Conservation (phyloP, 192 early-diverging fungal species). For the Backusella luteola region DNA sequence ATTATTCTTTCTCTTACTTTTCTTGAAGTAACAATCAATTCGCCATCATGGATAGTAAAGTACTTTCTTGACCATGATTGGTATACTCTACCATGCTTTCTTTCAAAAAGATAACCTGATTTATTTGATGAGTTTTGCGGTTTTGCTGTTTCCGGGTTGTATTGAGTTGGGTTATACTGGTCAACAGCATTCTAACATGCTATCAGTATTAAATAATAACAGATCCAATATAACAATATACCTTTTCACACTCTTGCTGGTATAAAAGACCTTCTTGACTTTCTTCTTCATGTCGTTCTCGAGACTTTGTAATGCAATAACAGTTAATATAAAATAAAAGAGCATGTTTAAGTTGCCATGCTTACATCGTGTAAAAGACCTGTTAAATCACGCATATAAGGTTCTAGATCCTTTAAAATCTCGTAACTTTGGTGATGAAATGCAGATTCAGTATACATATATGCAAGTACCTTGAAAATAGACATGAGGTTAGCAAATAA, state of each 20-base stretch:
- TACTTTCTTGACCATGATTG: conserved; percentile 79
- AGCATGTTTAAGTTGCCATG: neutral
- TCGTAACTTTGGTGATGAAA: conserved; percentile 85
- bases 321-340: no score
- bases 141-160: neutral
- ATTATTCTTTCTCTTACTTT: conserved; percentile 27
- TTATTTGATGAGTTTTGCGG: neutral
- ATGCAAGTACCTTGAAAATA: conserved; percentile 58
- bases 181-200: neutral
- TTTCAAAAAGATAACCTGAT: conserved; percentile 80
- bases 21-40: conserved; percentile 49
- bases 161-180: conserved; percentile 18
- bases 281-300: conserved; percentile 37
- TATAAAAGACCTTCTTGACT: conserved; percentile 18
- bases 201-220: neutral
- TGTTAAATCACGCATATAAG: conserved; percentile 75
- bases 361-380: conserved; percentile 49
- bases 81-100: conserved; percentile 69
- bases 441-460: conserved; percentile 81
- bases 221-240: neutral
- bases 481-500: conserved; percentile 14
- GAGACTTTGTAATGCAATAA: conserved; percentile 14
- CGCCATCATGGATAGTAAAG: conserved; percentile 66
- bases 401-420: conserved; percentile 76
- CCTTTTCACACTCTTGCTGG: conserved; percentile 33